Conservation (phyloP, 2,329 filamentous ascomycete species). For the Aureobasidium pullulans region DNA sequence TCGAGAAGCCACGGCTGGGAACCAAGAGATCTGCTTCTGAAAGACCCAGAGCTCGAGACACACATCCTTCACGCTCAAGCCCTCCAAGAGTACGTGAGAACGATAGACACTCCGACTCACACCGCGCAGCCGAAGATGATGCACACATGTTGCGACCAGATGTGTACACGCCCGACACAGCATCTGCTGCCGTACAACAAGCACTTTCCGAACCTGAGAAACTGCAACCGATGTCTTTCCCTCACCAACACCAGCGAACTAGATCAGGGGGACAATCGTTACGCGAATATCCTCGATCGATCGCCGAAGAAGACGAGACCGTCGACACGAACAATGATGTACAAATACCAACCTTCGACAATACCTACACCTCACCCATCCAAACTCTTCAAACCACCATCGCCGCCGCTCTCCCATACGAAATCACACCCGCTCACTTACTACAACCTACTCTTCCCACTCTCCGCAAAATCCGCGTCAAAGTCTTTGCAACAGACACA, state of each 20-base stretch:
- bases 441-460: conserved; percentile 34
- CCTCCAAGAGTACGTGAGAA: not conserved
- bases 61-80: not conserved
- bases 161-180: conserved; percentile 2
- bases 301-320: conserved; percentile 73
- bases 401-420: conserved; percentile 44
- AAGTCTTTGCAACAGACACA: conserved; percentile 81
- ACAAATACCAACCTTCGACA: not conserved
- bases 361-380: conserved; percentile 38
- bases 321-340: conserved; percentile 27
- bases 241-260: conserved; percentile 18
- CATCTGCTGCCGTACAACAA: conserved; percentile 18
- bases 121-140: not conserved
- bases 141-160: not conserved
- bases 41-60: conserved; percentile 23
- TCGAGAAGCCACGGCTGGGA: conserved; percentile 24
- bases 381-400: conserved; percentile 13
- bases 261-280: conserved; percentile 22
- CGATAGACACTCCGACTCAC: not conserved
- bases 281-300: conserved; percentile 51
- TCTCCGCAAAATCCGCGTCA: conserved; percentile 72
- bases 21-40: conserved; percentile 35
- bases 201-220: conserved; percentile 15
- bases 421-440: conserved; percentile 41
- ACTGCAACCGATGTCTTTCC: conserved; percentile 11